Base-by-base conservation (phyloP, 371 early-diverging fungal genomes). In the Rhizopus arrhizus region DNA sequence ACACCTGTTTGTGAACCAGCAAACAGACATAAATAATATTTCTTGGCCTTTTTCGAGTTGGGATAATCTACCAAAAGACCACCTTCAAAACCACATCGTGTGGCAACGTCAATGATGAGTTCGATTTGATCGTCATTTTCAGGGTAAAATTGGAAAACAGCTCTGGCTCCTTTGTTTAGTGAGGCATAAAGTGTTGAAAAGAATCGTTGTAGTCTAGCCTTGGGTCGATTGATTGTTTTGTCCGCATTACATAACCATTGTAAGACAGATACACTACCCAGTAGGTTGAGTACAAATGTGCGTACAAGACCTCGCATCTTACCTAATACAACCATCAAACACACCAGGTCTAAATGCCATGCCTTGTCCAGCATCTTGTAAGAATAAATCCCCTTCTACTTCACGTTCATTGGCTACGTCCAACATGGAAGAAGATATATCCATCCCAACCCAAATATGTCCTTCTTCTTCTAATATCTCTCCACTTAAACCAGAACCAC, bases 161-260 rank as follows among this genome's bases (percentile, higher is more conserved):
- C 97, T 41, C 95, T 84, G 8, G 95, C 95, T 5, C 98, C 96
- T 22, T 94, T 82, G 47, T 89, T 79, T 58, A 99, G 74, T 5
- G 93, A 81, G 32, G 91, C 91, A 73, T 95, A 98, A 22, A 99
- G 77, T 2, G 95, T 93, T 5, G 91, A 86, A 66, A 99, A 99
- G 74, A 99, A 99, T 5, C 91, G 84, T 46, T 77, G 77, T 11
- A 99, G 81, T 32, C 99, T 88, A 5, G 86, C 77, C 53, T 88
- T 83, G 15, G 99, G 99, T 58, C 86, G 80, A 68, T 93, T 93
- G 66, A 82, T 85, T 34, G 73, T 68, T 68, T 92, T 92, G 74
- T 98, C 98, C 5, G 97, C 97, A 70, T 98, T 97, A 74, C 98
- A 97, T 38, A 99, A 88, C 99, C 99, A 99, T 78, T 99, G 99